These are phyloP conservation scores for Colletotrichum sp. DNA, from an alignment of 2,329 filamentous ascomycete species.

Conservation along the genomic window DNA sequence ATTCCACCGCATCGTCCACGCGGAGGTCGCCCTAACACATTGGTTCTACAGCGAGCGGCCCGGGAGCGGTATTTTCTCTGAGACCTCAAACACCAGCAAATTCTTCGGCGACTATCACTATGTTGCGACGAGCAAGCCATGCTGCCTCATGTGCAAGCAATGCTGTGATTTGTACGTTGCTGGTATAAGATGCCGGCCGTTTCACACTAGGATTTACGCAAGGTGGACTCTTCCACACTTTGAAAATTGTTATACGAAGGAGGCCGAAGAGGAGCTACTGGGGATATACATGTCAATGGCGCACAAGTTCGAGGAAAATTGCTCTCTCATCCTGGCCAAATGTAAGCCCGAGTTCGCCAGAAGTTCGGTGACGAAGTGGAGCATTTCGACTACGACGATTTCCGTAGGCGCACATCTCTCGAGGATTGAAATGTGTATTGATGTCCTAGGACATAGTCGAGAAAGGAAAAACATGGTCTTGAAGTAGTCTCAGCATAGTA, in stretches of 20 bases:
- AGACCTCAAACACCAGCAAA: not conserved
- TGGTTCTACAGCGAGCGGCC: not conserved
- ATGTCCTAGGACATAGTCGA: not conserved
- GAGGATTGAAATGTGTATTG: not conserved
- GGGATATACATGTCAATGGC: not conserved
- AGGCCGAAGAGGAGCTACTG: not conserved
- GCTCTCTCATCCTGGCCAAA: not conserved
- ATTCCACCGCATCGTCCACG: not conserved
- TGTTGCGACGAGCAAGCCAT: not conserved
- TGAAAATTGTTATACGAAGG: not conserved
- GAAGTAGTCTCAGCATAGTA: not conserved
- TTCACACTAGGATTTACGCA: not conserved
- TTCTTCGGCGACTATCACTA: not conserved
- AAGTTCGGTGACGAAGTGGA: not conserved
- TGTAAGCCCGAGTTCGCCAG: not conserved
- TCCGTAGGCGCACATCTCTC: not conserved
- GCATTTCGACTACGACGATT: not conserved
- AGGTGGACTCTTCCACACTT: not conserved
- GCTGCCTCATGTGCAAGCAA: not conserved
- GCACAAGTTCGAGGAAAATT: not conserved
- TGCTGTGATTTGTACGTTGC: not conserved
- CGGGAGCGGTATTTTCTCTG: not conserved
- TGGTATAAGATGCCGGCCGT: not conserved
- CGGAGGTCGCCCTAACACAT: not conserved
- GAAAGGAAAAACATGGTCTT: fast-evolving